Percentiles rank a stretch among this genome's conserved stretches.
These are phyloP conservation scores for Globisporangium solare DNA, from an alignment of 352 stramenopile species.

Conservation along the genomic window DNA sequence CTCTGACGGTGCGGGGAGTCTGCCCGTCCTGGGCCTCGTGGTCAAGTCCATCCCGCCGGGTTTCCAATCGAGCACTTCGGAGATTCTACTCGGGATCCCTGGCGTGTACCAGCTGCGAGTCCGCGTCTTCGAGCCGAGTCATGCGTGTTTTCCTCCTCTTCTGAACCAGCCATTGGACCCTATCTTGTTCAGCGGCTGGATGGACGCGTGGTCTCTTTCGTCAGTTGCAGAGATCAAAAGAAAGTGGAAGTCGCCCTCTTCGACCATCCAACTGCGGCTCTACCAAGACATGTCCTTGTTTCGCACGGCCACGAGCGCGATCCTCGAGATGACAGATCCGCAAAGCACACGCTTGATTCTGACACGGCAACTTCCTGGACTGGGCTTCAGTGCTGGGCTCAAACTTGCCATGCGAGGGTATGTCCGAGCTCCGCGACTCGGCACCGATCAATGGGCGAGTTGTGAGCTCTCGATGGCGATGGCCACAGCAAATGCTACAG, in stretches of 20 bases:
- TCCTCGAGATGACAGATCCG: slow-evolving; percentile 24
- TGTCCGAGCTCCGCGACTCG: slow-evolving; percentile 12
- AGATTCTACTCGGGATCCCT: slow-evolving; percentile 23
- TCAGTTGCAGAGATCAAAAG: slow-evolving; percentile 23
- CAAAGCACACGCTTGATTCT: slow-evolving; percentile 17
- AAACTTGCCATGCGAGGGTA: slow-evolving; percentile 41
- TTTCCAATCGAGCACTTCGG: slow-evolving; percentile 6
- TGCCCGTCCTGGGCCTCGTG: slow-evolving; percentile 27
- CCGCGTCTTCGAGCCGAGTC: slow-evolving; percentile 23
- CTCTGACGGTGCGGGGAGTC: slow-evolving; percentile 11
- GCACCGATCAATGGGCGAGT: slow-evolving; percentile 1
- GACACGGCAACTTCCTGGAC: slow-evolving; percentile 25
- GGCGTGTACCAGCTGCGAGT: slow-evolving; percentile 24
- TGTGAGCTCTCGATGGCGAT: slow-evolving; percentile 30
- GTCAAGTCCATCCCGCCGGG: slow-evolving; percentile 18
- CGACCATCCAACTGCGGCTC: slow-evolving; percentile 15
- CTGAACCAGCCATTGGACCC: slow-evolving; percentile 17
- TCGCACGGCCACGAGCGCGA: slow-evolving; percentile 26
- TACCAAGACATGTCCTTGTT: slow-evolving; percentile 33
- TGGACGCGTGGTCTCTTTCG: slow-evolving; percentile 38
- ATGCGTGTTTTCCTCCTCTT: slow-evolving; percentile 25
- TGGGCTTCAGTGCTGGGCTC: slow-evolving; percentile 34
- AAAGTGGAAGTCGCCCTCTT: slow-evolving; percentile 23
- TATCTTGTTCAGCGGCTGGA: slow-evolving; percentile 40
- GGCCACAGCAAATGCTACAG: slow-evolving; percentile 20